Conservation (phyloP, 139 green algal genomes). For the Pycnococcus provasolii region DNA sequence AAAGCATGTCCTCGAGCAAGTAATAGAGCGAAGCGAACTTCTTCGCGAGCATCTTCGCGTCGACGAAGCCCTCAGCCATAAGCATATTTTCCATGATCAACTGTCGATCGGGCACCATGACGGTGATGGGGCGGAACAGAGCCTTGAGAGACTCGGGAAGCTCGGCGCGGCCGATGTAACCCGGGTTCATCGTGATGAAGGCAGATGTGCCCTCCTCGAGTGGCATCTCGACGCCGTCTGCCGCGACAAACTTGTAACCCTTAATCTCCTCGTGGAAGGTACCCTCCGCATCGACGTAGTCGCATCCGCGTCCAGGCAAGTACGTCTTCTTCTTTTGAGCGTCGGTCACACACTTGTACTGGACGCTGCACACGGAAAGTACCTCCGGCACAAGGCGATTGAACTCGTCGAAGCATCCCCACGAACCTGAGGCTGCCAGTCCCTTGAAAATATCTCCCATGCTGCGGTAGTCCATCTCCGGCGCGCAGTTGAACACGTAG, state of each 20-base stretch:
- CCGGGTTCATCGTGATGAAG: conserved; percentile 84
- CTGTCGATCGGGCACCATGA: conserved; percentile 71
- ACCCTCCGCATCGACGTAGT: conserved; percentile 65
- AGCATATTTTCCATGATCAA: conserved; percentile 86
- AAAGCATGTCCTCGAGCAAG: conserved; percentile 69
- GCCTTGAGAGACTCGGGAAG: conserved; percentile 73
- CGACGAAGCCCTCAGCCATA: conserved; percentile 70
- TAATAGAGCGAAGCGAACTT: conserved; percentile 73
- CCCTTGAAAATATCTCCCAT: conserved; percentile 82
- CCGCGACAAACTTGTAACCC: conserved; percentile 61
- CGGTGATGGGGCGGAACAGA: conserved; percentile 71
- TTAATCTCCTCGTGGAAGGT: conserved; percentile 51
- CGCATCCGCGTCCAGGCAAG: conserved; percentile 67
- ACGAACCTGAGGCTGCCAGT: conserved; percentile 59
- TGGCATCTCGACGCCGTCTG: conserved; percentile 70
- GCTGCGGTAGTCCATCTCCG: conserved; percentile 75
- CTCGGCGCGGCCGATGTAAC: conserved; percentile 68
- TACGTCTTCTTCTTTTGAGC: conserved; percentile 68
- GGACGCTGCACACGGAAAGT: conserved; percentile 66
- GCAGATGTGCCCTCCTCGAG: conserved; percentile 60
- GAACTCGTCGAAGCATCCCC: conserved; percentile 80
- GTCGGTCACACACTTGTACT: conserved; percentile 75
- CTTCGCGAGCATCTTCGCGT: conserved; percentile 68
- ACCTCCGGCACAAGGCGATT: conserved; percentile 67
- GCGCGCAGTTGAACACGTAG: conserved; percentile 78